Percentiles rank a stretch among this genome's conserved stretches.
These are phyloP conservation scores for Fusarium napiforme DNA, from an alignment of 2,329 filamentous ascomycete genomes.

Conservation along the genomic window DNA sequence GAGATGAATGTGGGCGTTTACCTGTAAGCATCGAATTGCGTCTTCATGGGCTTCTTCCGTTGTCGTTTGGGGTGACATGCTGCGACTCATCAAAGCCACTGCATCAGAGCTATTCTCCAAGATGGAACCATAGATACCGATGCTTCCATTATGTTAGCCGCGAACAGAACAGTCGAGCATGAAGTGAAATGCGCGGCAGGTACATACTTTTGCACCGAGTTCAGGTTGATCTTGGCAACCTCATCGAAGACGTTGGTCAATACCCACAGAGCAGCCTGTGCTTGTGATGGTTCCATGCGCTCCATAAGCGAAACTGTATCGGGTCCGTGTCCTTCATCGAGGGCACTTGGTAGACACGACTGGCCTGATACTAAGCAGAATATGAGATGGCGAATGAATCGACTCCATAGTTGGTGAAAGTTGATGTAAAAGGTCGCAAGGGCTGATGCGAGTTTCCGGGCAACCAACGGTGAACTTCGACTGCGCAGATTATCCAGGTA, in stretches of 20 bases:
- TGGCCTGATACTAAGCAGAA: conserved; percentile 61
- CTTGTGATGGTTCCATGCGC: conserved; percentile 57
- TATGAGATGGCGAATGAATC: conserved; percentile 69
- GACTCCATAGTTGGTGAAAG: conserved; percentile 74
- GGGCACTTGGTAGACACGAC: conserved; percentile 30
- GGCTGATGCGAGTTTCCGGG: conserved; percentile 81
- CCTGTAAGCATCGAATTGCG: conserved; percentile 70
- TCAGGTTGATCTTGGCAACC: conserved; percentile 69
- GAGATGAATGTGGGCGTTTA: not conserved
- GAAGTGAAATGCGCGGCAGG: not conserved
- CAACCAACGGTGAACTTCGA: conserved; percentile 68
- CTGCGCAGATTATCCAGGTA: conserved; percentile 65
- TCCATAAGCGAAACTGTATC: conserved; percentile 60
- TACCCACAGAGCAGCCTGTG: conserved; percentile 73
- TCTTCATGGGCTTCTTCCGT: conserved; percentile 59
- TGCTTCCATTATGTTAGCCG: conserved; percentile 42
- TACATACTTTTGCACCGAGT: conserved; percentile 66
- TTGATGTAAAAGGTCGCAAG: conserved; percentile 80
- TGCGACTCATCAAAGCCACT: conserved; percentile 53
- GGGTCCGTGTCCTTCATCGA: conserved; percentile 49
- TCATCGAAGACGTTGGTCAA: conserved; percentile 53
- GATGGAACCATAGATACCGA: conserved; percentile 54
- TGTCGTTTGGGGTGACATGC: conserved; percentile 48
- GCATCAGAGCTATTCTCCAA: conserved; percentile 55
- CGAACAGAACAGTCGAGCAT: not conserved